Evolutionary conservation across 345 rosid genomes (phyloP).

Genomic region (Linum trigynum): DNA sequence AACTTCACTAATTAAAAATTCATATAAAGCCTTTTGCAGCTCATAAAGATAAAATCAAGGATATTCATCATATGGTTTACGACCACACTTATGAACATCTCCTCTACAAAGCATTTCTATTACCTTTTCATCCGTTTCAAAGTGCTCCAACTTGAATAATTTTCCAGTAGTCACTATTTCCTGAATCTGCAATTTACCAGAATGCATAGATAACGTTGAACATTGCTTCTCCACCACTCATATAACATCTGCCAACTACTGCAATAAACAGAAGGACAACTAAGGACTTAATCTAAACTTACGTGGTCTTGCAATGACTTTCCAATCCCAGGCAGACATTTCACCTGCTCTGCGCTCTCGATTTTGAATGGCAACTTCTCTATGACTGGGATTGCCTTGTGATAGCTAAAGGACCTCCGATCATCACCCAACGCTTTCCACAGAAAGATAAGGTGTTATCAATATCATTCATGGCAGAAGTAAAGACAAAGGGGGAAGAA

Average conservation of each 20-base stretch:
- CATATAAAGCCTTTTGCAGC: neutral
- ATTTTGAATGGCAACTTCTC: conserved; percentile 82
- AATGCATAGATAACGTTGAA: neutral
- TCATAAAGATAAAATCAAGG: neutral
- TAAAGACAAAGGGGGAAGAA: neutral
- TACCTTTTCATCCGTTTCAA: conserved; percentile 95
- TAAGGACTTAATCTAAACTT: conserved; percentile 24
- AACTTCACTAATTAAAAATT: neutral
- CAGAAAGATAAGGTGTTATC: conserved; percentile 10
- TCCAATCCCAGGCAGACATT: conserved; percentile 80
- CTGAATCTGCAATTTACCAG: conserved; percentile 55
- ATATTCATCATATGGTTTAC: neutral
- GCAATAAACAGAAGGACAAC: neutral
- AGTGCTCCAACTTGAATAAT: conserved; percentile 86
- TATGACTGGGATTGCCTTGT: conserved; percentile 77
- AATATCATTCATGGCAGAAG: conserved; percentile 3
- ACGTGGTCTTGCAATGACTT: conserved; percentile 96
- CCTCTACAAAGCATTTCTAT: neutral
- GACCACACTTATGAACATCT: neutral
- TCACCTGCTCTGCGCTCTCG: conserved; percentile 74
- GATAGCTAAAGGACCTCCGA: conserved; percentile 84
- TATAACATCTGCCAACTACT: neutral
- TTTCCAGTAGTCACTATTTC: conserved; percentile 84
- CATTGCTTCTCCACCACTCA: neutral
- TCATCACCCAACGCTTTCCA: conserved; percentile 87